phyloP scores from a whole-genome alignment of 495 filamentous ascomycete species.

The Annulohypoxylon maeteangense region DNA sequence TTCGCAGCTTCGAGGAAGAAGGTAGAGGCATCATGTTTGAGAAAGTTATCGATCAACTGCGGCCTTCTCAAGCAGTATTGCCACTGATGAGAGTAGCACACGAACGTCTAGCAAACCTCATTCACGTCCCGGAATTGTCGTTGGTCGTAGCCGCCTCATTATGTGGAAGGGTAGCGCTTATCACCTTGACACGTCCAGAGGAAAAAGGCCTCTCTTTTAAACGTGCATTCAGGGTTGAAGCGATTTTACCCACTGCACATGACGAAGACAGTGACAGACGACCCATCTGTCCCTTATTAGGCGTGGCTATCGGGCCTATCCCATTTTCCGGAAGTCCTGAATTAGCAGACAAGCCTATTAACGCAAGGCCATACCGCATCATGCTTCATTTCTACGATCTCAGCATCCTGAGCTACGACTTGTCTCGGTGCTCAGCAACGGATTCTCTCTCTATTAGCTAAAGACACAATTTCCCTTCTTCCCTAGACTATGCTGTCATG shows the following conservation, averaged over 20 bases:
- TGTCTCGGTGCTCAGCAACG: slow-evolving; percentile 53
- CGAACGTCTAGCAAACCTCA: slow-evolving; percentile 80
- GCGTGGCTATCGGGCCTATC: slow-evolving; percentile 55
- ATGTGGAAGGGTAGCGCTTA: slow-evolving; percentile 76
- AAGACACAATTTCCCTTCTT: slow-evolving; percentile 5
- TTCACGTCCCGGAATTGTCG: slow-evolving; percentile 80
- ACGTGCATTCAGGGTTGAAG: slow-evolving; percentile 57
- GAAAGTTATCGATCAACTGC: slow-evolving; percentile 55
- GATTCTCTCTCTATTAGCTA: slow-evolving; percentile 40
- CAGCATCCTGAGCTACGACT: slow-evolving; percentile 82
- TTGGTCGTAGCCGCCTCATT: slow-evolving; percentile 79
- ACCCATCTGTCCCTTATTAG: slow-evolving; percentile 54
- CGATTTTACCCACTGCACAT: slow-evolving; percentile 52
- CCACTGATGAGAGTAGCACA: slow-evolving; percentile 52
- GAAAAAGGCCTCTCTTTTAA: slow-evolving; percentile 32
- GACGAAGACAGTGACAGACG: slow-evolving; percentile 53
- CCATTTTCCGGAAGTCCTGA: slow-evolving; percentile 63
- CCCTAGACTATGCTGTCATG: slow-evolving; percentile 22
- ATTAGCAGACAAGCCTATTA: slow-evolving; percentile 34
- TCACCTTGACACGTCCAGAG: slow-evolving; percentile 70
- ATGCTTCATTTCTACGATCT: slow-evolving; percentile 81
- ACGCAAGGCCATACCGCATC: slow-evolving; percentile 71
- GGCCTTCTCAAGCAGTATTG: slow-evolving; percentile 58
- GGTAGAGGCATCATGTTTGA: slow-evolving; percentile 56
- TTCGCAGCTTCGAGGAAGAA: slow-evolving; percentile 60